phyloP scores from a whole-genome alignment of 2,329 filamentous ascomycete genomes.

The Botrytis hyacinthi region DNA sequence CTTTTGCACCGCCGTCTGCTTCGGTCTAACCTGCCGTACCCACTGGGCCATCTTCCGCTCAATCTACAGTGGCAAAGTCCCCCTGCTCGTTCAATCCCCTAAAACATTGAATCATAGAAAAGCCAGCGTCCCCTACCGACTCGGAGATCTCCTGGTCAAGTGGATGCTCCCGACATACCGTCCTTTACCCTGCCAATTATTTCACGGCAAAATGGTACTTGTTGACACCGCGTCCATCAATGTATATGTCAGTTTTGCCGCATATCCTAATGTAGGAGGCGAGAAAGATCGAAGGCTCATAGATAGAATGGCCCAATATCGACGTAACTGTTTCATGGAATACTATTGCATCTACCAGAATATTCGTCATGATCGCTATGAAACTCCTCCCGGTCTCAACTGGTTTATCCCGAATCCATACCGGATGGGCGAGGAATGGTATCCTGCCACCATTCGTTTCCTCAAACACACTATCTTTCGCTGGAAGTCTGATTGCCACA shows the following conservation, averaged over 20 bases:
- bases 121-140: neutral
- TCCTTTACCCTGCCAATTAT: neutral
- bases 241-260: neutral
- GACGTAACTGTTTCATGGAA: accelerated
- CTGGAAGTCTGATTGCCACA: neutral
- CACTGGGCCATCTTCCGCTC: neutral
- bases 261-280: neutral
- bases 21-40: neutral
- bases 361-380: accelerated
- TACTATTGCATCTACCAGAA: neutral
- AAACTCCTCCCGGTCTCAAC: accelerated
- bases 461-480: neutral
- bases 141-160: neutral
- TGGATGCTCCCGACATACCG: neutral
- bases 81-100: neutral
- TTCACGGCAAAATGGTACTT: accelerated
- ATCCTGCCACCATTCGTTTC: neutral
- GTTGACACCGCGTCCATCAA: accelerated
- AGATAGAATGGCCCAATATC: neutral
- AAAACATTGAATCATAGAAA: accelerated
- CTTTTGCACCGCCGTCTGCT: neutral
- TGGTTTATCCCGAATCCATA: neutral
- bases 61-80: neutral
- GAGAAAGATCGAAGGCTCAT: neutral
- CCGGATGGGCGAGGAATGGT: neutral